Evolutionary conservation across 164 flowering plant species (phyloP), one percentile per base, ranked within the genome.

Genomic region (Tetrastigma voinierianum): DNA sequence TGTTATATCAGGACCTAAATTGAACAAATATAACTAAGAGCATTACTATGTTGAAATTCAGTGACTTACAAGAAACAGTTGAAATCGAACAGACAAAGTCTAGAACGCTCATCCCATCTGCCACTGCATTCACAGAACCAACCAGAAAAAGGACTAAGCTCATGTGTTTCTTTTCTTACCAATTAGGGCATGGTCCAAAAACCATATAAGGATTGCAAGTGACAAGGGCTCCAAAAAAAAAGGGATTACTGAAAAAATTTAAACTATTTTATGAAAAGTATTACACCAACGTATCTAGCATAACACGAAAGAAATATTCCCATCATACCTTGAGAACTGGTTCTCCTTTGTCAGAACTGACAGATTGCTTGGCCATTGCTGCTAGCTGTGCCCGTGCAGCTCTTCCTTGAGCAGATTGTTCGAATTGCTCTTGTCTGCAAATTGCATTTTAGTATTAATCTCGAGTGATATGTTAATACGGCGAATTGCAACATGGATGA

Each of bases 351-450:
- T 82, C 82, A n/a, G 90, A 19, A 61, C 71, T 72, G 17, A 82
- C 79, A 40, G 89, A 72, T 73, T 88, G 86, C 75, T 90, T 93
- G 45, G 90, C 87, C 51, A 58, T 74, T 47, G 82, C 89, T 43
- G 83, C 79, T 32, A 64, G n/a, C 74, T 93, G 97, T 45, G 96
- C 97, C 55, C 85, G 89, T 25, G 93, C 93, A 70, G 98, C 98
- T 77, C 84, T 87, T 76, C 98, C 97, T 13, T 89, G 92, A 19
- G 96, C 89, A 57, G 98, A 90, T 49, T 87, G 77, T 45, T 89
- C 96, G 81, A 93, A 93, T 62, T 90, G 72, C 79, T 88, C 96
- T 83, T 89, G 97, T 85, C 98, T 93, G 78, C 83, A 83, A 64
- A 9, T 58, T 32, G 40, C 40, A 32, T 32, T 32, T 32, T 7